These are phyloP conservation scores for Solioccasus polychromus DNA, from an alignment of 768 basidiomycete species.

Conservation along the genomic window DNA sequence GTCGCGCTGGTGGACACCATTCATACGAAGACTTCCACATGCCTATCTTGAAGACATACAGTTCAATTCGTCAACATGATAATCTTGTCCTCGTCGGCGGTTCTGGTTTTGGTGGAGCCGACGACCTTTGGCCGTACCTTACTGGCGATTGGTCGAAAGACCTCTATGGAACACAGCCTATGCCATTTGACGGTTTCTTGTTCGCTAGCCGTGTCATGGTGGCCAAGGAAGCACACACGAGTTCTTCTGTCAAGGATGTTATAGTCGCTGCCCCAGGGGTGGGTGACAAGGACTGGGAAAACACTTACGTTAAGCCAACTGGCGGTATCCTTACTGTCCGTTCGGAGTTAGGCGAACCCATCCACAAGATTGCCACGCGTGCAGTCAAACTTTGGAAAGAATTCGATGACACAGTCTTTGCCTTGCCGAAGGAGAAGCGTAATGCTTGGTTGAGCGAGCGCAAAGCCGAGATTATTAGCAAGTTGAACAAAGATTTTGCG, in stretches of 20 bases:
- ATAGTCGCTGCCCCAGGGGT: conserved; percentile 95
- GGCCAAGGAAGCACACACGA: conserved; percentile 96
- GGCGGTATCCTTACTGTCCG: conserved; percentile 96
- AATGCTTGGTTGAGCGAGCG: conserved; percentile 82
- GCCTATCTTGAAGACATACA: conserved; percentile 88
- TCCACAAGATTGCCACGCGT: conserved; percentile 98
- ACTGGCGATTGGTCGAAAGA: conserved; percentile 92
- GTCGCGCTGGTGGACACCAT: conserved; percentile 97
- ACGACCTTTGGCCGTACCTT: conserved; percentile 96
- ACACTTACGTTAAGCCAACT: conserved; percentile 89
- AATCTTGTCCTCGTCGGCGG: conserved; percentile 93
- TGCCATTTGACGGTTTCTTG: conserved; percentile 98
- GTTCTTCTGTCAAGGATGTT: conserved; percentile 91
- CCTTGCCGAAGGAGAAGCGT: conserved; percentile 94
- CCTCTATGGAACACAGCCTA: conserved; percentile 80
- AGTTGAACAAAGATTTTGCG: conserved; percentile 92
- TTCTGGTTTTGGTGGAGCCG: conserved; percentile 93
- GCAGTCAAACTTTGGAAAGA: conserved; percentile 99
- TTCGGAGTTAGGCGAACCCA: conserved; percentile 97
- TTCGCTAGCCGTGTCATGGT: conserved; percentile 98
- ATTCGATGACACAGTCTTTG: conserved; percentile 96
- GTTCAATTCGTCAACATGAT: conserved; percentile 79
- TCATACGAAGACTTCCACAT: conserved; percentile 99
- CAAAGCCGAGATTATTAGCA: conserved; percentile 83
- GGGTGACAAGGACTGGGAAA: conserved; percentile 87